Percentiles rank a stretch among this genome's conserved stretches.
phyloP scores from a whole-genome alignment of 306 rosid genomes.

The Rosa lucieae region DNA sequence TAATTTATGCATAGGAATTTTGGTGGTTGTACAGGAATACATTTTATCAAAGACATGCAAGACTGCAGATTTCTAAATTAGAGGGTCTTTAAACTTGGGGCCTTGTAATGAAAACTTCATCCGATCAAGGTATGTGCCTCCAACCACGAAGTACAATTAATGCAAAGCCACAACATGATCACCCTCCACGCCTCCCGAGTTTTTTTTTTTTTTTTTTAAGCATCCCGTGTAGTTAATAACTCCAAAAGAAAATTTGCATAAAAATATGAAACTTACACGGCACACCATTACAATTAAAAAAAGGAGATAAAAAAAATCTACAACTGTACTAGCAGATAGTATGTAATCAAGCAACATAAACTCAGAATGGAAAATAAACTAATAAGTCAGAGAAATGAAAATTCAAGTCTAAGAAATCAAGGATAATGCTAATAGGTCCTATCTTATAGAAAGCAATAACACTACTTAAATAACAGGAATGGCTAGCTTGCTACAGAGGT shows the following conservation, averaged over 20 bases:
- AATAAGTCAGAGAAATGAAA: not conserved
- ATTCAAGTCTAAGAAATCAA: constrained; percentile 1
- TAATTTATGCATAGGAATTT: not conserved
- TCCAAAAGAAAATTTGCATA: not conserved
- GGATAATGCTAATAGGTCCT: constrained; percentile 20
- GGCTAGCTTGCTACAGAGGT: constrained; percentile 55
- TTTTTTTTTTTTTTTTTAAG: too few species aligned
- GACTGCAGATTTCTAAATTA: not conserved
- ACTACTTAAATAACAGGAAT: constrained; percentile 39
- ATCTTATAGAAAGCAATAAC: constrained; percentile 25
- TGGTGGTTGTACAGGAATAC: not conserved
- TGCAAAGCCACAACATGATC: too few species aligned
- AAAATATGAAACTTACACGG: not conserved
- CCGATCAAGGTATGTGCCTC: too few species aligned
- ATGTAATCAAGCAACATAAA: not conserved
- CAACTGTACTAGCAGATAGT: not conserved
- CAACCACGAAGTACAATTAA: too few species aligned
- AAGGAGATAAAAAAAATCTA: too few species aligned
- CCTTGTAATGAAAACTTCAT: not conserved
- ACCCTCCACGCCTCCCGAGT: too few species aligned
- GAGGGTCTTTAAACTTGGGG: not conserved
- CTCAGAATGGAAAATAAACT: not conserved
- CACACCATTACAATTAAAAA: not conserved
- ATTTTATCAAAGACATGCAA: not conserved
- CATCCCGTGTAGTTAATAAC: not conserved